Base-by-base conservation (phyloP, 208 protist species). In the Trypanosoma brucei region DNA sequence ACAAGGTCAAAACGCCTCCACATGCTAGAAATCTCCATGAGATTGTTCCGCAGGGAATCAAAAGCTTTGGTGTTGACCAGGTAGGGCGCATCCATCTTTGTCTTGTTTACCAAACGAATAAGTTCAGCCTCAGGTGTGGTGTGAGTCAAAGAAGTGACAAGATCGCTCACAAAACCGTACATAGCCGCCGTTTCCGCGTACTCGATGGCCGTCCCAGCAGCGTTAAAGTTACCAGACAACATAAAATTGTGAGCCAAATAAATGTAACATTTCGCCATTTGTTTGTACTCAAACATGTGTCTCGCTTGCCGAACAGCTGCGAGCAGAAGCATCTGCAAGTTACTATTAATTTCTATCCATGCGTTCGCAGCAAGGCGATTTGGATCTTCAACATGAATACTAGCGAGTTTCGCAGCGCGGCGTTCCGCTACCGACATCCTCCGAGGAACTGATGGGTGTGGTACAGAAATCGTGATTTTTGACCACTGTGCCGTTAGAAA, bases 131-230 rank as follows among this genome's bases (percentile, higher is more conserved):
- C 68, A 2, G 68, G 60, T 8, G 68, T 57, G 31, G 39, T 63
- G 11, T 44, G 13, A 33, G 39, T 2, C 46, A 73, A 61, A 30
- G 61, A 50, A n/a, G 3, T 31, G 4, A 66, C 51, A 53, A 73
- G 40, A 30, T 59, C 62, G 7, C 56, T 33, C 45, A 83, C 52
- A 45, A 76, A 64, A 31, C 40, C 48, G 35, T 50, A 71, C 54
- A 77, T 70, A 14, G 60, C 48, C 5, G 78, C 68, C 8, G 73
- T 55, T 49, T 79, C 70, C 37, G 78, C 68, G 58, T 70, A 72
- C 38, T 83, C 78, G 31, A 77, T 58, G 3, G 69, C 68, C 13
- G 68, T 73, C 39, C 60, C 68, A 45, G 68, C 68, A 42, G 68
- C 68, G 53, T 11, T 62, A 9, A 13, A 8, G 38, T 38, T 40